Conservation (phyloP, 1,284 basidiomycete genomes). For the Abortiporus biennis region DNA sequence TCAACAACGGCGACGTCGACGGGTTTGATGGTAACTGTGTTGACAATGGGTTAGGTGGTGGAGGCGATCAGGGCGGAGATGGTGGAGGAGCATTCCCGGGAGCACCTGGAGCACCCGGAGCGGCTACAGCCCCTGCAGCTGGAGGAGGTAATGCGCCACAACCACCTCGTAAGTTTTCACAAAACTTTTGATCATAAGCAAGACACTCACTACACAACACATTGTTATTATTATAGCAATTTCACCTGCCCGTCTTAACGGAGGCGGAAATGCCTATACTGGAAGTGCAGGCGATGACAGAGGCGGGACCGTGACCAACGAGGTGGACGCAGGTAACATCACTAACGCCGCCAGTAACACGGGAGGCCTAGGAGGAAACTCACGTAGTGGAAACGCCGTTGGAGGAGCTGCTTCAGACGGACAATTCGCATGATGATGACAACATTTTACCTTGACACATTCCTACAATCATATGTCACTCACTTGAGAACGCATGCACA, state of each 20-base stretch:
- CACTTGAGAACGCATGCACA: no score
- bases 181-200: no score
- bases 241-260: conserved; percentile 9
- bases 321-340: conserved; percentile 12
- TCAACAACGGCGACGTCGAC: conserved; percentile 13
- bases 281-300: conserved; percentile 11
- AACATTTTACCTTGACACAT: background rate
- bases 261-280: conserved; percentile 13
- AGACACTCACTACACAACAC: no score
- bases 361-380: conserved; percentile 11
- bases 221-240: no score
- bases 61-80: background rate
- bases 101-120: conserved; percentile 1
- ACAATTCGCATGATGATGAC: background rate
- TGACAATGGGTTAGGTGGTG: conserved; percentile 2
- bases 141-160: no score
- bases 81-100: conserved; percentile 1
- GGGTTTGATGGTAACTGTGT: conserved; percentile 7
- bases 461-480: conserved; percentile 5
- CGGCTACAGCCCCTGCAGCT: conserved; percentile 1
- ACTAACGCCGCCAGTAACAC: conserved; percentile 9
- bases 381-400: conserved; percentile 10
- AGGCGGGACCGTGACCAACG: conserved; percentile 13
- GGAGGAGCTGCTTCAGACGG: conserved; percentile 12
- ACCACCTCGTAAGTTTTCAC: conserved; percentile 6